Evolutionary conservation across 495 filamentous ascomycete species (phyloP), one percentile per base, ranked within the genome.

Genomic region (Terfezia claveryi): DNA sequence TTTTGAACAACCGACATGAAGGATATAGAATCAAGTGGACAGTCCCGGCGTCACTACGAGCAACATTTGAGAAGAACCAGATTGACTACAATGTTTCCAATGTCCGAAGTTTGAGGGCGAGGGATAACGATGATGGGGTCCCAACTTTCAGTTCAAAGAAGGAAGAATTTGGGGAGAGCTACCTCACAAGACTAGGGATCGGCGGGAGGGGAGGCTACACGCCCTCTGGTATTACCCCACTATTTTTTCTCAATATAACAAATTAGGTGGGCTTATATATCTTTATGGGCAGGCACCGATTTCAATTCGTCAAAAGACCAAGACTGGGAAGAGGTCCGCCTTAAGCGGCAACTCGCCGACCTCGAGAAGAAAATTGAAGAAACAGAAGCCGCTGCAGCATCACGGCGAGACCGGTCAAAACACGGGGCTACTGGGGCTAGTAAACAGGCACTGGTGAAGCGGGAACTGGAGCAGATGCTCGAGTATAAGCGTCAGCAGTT

Each of bases 271-370:
- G 12, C 17, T 54, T n/a, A 54, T 20, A 52, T 36, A 14, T 51
- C 8, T 32, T 32, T 32, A 7, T n/a, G 0, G 23, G 50, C 51
- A 65, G 62, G 82, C 52, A 98, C 92, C 2, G 87, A 96, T 68
- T 95, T 95, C 69, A 76, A 73, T 55, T 60, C 61, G 11, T 69
- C 70, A 38, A 77, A 77, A 36, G 83, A 87, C 60, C 76, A 78
- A 54, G 87, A 94, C 58, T 95, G 91, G 91, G 92, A 98, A 70
- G 91, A 94, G 68, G 92, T 96, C 37, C 77, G 87, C 54, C 74
- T 98, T 51, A 87, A 89, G 69, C 85, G 88, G 63, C 88, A 96
- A 66, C 74, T 96, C 16, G 74, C 76, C 12, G 89, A 95, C 61
- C 69, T 98, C 50, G 88, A 98, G 62, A 72, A 78, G 37, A 87